phyloP scores from a whole-genome alignment of 169 alveolate genomes.

The Ichthyophthirius multifiliis region DNA sequence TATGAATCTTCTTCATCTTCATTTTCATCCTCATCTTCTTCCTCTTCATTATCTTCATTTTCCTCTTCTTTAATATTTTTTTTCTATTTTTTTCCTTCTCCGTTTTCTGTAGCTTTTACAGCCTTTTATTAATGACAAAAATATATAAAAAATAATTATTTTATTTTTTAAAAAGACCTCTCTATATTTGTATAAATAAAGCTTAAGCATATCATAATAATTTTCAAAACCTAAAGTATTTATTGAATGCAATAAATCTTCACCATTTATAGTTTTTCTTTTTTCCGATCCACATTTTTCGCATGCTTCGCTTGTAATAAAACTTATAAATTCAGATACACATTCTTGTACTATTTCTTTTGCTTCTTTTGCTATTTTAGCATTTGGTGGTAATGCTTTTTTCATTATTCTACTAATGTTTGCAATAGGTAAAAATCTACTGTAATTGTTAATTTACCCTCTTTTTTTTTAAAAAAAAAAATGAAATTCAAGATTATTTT shows the following conservation, averaged over 20 bases:
- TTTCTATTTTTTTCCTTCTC: background rate
- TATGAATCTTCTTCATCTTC: slow-evolving; percentile 51
- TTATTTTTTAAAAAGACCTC: slow-evolving; percentile 41
- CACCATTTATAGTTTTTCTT: slow-evolving; percentile 94
- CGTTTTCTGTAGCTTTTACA: slow-evolving; percentile 19
- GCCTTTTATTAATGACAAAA: background rate
- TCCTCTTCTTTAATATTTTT: slow-evolving; percentile 26
- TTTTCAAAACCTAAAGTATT: slow-evolving; percentile 89
- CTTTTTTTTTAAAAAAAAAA: no score
- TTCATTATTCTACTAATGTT: slow-evolving; percentile 94
- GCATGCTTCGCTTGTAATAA: slow-evolving; percentile 95
- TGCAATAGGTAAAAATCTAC: slow-evolving; percentile 91
- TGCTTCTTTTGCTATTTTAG: slow-evolving; percentile 93
- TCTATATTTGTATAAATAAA: slow-evolving; percentile 82
- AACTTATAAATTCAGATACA: slow-evolving; percentile 94
- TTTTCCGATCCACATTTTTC: slow-evolving; percentile 91
- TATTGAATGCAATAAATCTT: slow-evolving; percentile 91
- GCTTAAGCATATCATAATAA: slow-evolving; percentile 74
- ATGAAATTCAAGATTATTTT: no score
- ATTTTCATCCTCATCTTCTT: slow-evolving; percentile 48
- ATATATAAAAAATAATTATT: background rate
- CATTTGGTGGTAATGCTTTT: slow-evolving; percentile 89
- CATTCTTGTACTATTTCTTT: slow-evolving; percentile 94
- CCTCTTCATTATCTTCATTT: slow-evolving; percentile 43
- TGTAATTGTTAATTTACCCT: slow-evolving; percentile 40